Evolutionary conservation across 139 green algal species (phyloP).

Genomic region (Auxenochlorella protothecoides): DNA sequence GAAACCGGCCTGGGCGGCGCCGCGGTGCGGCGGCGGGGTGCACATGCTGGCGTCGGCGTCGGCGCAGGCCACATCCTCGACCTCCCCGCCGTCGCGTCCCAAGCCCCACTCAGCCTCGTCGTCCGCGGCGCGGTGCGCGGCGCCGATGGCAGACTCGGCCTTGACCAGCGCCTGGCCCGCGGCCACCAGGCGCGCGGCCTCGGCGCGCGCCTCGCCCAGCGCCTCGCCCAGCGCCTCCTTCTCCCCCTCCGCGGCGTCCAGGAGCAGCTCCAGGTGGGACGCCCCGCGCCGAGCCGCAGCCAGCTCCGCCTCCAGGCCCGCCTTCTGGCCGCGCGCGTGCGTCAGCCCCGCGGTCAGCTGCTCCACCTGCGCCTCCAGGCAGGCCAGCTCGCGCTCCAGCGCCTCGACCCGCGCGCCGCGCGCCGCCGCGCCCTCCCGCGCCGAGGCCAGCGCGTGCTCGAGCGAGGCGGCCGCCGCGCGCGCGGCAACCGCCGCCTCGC

Average conservation of each 20-base stretch:
- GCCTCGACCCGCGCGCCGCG: not conserved
- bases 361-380: constrained; percentile 23
- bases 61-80: not conserved
- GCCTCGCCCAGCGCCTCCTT: constrained; percentile 13
- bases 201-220: constrained; percentile 13
- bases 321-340: constrained; percentile 5
- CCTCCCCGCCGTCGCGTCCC: not conserved
- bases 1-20: not conserved
- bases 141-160: constrained; percentile 12
- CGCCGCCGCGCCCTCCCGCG: constrained; percentile 1
- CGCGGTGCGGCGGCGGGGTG: not conserved
- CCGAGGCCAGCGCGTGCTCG: not conserved
- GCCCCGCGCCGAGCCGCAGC: not conserved
- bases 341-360: constrained; percentile 15
- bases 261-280: constrained; percentile 9
- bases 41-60: not conserved
- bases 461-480: not conserved
- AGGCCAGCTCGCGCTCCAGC: constrained; percentile 12
- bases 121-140: constrained; percentile 2
- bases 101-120: no score
- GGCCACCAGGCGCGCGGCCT: not conserved
- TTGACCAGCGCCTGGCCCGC: constrained; percentile 11
- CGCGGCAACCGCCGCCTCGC: not conserved
- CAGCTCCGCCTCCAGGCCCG: constrained; percentile 1
- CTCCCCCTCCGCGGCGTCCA: constrained; percentile 2